A percentile compares a stretch with the other conserved stretches of the same genome.
Conservation (phyloP, 2,329 filamentous ascomycete species). For the Diaporthe citri region DNA sequence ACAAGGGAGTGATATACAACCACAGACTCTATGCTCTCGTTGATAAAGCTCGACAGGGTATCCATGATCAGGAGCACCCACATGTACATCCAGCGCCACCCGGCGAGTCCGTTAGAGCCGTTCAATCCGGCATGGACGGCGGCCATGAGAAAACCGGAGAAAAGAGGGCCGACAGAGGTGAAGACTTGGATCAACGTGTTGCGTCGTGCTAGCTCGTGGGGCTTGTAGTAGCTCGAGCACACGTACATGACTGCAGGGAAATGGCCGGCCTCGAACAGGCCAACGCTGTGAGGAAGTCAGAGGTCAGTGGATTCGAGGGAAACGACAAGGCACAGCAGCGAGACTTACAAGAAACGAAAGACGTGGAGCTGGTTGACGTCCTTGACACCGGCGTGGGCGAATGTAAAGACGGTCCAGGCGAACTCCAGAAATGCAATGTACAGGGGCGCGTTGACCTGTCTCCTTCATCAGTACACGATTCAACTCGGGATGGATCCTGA, state of each 20-base stretch:
- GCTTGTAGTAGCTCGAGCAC: slow-evolving; percentile 49
- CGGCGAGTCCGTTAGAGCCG: neutral
- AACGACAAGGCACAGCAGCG: fast-evolving
- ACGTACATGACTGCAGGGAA: slow-evolving; percentile 49
- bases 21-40: neutral
- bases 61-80: neutral
- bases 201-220: slow-evolving; percentile 47
- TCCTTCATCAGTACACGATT: neutral
- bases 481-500: fast-evolving
- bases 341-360: neutral
- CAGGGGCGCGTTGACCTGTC: neutral
- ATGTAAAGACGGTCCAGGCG: slow-evolving; percentile 8
- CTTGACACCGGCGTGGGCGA: slow-evolving; percentile 4
- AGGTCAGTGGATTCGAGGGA: neutral
- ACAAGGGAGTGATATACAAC: neutral
- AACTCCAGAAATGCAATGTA: slow-evolving; percentile 21
- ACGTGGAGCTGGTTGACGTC: neutral
- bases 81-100: slow-evolving; percentile 26
- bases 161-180: slow-evolving; percentile 45
- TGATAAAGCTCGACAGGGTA: neutral
- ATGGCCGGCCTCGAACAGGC: slow-evolving; percentile 48
- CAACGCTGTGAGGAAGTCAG: slow-evolving; percentile 41
- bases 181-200: slow-evolving; percentile 48
- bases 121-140: slow-evolving; percentile 1
- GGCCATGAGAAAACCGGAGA: slow-evolving; percentile 41